Conservation (phyloP, 768 basidiomycete species). For the Ramaria rubella region DNA sequence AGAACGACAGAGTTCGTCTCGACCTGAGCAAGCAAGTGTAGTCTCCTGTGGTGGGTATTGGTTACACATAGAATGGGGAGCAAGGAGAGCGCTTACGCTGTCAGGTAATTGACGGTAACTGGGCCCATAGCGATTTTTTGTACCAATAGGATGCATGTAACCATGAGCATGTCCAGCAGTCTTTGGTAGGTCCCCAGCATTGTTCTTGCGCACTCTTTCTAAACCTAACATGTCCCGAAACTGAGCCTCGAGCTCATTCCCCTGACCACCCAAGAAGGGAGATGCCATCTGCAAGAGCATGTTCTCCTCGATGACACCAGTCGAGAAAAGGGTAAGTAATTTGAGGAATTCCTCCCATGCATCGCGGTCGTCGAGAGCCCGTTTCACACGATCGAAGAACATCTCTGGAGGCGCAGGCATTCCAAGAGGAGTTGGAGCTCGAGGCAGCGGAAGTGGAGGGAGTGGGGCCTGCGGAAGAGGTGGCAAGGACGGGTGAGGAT, state of each 20-base stretch:
- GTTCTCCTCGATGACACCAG: constrained; percentile 83
- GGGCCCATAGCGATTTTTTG: constrained; percentile 80
- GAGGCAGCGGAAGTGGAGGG: background rate
- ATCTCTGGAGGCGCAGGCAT: constrained; percentile 20
- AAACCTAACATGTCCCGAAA: constrained; percentile 78
- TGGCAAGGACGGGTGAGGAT: background rate
- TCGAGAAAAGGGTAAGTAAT: constrained; percentile 82
- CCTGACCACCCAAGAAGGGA: constrained; percentile 62
- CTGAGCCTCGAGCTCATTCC: constrained; percentile 68
- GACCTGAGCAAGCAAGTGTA: constrained; percentile 84
- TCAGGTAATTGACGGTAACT: constrained; percentile 89
- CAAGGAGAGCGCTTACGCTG: constrained; percentile 51
- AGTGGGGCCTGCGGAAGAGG: constrained; percentile 2
- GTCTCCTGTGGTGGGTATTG: constrained; percentile 55
- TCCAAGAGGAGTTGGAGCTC: background rate
- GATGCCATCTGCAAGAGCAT: constrained; percentile 76
- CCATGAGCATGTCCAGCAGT: constrained; percentile 7
- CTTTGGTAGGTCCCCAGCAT: constrained; percentile 20
- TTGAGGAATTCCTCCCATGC: constrained; percentile 93
- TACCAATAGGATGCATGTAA: constrained; percentile 63
- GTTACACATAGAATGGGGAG: constrained; percentile 9
- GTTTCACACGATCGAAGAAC: constrained; percentile 93
- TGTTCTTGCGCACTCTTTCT: constrained; percentile 62
- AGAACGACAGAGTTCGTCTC: constrained; percentile 90
- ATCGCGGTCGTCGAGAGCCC: constrained; percentile 64